These are phyloP conservation scores for Rosa persica DNA, from an alignment of 306 rosid species.

Conservation along the genomic window DNA sequence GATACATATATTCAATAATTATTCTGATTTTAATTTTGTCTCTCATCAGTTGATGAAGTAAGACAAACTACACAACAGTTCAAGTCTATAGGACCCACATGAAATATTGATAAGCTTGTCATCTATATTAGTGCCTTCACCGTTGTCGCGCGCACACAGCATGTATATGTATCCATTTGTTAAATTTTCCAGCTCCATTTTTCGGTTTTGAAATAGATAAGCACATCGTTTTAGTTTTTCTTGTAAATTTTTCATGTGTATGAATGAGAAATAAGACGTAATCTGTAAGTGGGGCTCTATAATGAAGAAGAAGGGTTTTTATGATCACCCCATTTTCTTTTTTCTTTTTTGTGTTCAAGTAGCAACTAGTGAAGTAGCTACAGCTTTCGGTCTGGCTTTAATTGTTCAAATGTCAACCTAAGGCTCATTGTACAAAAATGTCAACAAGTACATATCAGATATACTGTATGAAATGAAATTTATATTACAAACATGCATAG, in stretches of 20 bases:
- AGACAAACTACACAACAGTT: background rate
- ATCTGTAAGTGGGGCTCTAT: background rate
- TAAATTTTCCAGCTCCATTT: background rate
- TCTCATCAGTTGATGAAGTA: background rate
- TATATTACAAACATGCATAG: background rate
- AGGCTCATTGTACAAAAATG: background rate
- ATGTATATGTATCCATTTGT: background rate
- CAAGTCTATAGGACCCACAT: background rate
- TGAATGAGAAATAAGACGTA: background rate
- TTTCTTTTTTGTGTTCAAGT: background rate
- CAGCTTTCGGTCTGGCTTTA: background rate
- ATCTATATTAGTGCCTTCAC: background rate
- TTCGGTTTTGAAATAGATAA: background rate
- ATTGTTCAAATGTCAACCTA: background rate
- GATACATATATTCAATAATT: background rate
- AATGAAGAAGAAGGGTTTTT: background rate
- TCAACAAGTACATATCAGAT: background rate
- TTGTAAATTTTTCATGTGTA: background rate
- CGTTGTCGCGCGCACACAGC: background rate
- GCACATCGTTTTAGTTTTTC: background rate
- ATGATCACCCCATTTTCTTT: background rate
- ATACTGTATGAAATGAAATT: background rate
- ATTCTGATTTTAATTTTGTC: too few species aligned
- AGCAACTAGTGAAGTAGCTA: background rate
- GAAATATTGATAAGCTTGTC: background rate